phyloP scores from a whole-genome alignment of 192 early-diverging fungal species.

The Rhizoclosmatium sp. region DNA sequence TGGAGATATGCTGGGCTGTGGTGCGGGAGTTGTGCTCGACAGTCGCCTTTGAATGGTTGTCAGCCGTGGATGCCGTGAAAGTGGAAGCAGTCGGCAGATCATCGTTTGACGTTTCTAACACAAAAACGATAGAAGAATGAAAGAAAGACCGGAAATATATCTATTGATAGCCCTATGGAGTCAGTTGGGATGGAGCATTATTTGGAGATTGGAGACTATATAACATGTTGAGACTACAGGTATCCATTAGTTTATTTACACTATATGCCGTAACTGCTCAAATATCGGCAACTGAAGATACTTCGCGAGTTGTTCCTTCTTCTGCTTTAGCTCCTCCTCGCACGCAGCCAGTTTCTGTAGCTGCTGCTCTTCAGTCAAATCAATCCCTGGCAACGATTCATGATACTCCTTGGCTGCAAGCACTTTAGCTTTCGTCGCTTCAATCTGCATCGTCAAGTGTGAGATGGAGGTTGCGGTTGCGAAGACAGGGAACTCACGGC shows the following conservation, averaged over 20 bases:
- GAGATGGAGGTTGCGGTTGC: neutral
- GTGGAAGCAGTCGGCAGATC: no score
- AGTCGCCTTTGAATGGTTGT: neutral
- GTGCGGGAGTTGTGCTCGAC: neutral
- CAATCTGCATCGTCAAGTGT: neutral
- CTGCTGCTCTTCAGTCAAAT: constrained; percentile 1
- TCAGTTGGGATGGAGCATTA: neutral
- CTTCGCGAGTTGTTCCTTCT: neutral
- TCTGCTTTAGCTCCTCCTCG: neutral
- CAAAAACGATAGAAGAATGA: neutral
- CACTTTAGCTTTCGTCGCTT: constrained; percentile 7
- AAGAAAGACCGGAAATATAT: no score
- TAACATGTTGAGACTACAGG: neutral
- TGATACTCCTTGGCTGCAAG: constrained; percentile 4
- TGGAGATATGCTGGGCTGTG: neutral
- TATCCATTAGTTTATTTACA: neutral
- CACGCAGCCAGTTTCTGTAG: neutral
- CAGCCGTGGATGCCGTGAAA: no score
- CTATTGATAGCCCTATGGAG: neutral
- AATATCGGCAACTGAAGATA: neutral
- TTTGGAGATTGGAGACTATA: neutral
- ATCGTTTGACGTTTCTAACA: no score
- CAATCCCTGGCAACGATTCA: constrained; percentile 11
- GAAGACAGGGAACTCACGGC: neutral
- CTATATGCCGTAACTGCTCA: neutral